Evolutionary conservation across 2,329 filamentous ascomycete genomes (phyloP).

Genomic region (Phyllosticta capitalensis): DNA sequence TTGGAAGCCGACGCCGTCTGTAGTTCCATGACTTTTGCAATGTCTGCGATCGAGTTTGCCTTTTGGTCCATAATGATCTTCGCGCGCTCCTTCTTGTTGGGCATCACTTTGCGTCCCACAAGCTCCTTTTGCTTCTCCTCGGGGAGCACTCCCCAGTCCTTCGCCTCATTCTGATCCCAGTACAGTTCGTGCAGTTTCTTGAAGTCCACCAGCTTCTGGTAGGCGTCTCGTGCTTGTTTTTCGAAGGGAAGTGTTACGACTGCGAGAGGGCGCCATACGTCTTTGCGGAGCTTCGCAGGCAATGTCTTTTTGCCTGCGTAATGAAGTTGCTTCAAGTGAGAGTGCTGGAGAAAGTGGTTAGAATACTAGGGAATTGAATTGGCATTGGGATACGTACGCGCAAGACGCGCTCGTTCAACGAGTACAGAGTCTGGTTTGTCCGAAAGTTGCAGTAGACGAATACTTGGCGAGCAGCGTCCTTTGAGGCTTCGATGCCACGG

Average conservation of each 20-base stretch:
- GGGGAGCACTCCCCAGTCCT: constrained; percentile 2
- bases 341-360: neutral
- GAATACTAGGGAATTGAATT: constrained; percentile 12
- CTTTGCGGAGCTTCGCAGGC: constrained; percentile 48
- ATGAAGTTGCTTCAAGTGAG: constrained; percentile 44
- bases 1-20: constrained; percentile 29
- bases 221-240: constrained; percentile 44
- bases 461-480: constrained; percentile 39
- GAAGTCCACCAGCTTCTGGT: constrained; percentile 51
- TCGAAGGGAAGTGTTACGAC: constrained; percentile 46
- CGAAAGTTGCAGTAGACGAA: constrained; percentile 53
- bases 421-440: constrained; percentile 57
- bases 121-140: constrained; percentile 28
- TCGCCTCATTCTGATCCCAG: constrained; percentile 33
- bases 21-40: constrained; percentile 46
- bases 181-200: constrained; percentile 48
- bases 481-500: neutral
- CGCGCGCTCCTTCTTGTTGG: constrained; percentile 41
- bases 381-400: constrained; percentile 33
- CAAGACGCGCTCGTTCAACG: constrained; percentile 43
- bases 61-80: constrained; percentile 53
- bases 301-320: constrained; percentile 56
- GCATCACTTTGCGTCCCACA: constrained; percentile 33
- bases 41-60: constrained; percentile 52
- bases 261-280: constrained; percentile 54